Conservation (phyloP, 257 asterid genomes). For the Agastache rugosa region DNA sequence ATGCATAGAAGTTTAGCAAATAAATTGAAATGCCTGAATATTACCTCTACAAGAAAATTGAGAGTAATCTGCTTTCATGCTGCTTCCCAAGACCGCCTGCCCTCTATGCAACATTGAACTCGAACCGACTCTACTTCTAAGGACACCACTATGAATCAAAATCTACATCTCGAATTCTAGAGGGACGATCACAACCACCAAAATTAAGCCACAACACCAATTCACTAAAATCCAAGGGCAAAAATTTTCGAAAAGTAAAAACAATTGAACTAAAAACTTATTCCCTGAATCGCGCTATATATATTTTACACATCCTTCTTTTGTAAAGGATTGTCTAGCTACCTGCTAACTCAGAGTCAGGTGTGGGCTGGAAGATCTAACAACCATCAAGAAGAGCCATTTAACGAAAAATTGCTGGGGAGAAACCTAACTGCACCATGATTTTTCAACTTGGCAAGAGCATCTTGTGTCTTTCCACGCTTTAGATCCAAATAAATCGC, state of each 20-base stretch:
- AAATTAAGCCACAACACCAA: conserved; percentile 53
- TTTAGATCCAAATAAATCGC: conserved; percentile 77
- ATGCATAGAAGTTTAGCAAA: background rate
- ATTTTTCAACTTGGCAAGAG: conserved; percentile 69
- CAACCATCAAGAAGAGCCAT: conserved; percentile 53
- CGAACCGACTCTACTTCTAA: conserved; percentile 36
- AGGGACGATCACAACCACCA: conserved; percentile 50
- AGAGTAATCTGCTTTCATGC: conserved; percentile 20
- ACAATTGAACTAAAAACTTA: conserved; percentile 45
- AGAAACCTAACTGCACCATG: conserved; percentile 54
- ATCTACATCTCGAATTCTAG: conserved; percentile 48
- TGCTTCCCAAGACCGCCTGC: conserved; percentile 27
- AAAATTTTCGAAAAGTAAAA: conserved; percentile 27
- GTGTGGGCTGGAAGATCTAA: conserved; percentile 49
- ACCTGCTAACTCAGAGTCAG: conserved; percentile 61
- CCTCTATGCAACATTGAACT: conserved; percentile 33
- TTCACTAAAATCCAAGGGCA: conserved; percentile 46
- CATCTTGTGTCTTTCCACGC: conserved; percentile 64
- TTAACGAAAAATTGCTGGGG: conserved; percentile 37
- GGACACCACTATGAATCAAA: conserved; percentile 47
- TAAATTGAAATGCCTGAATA: conserved; percentile 35
- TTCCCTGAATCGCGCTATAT: conserved; percentile 73
- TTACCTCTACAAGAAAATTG: conserved; percentile 43
- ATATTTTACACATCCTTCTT: conserved; percentile 75
- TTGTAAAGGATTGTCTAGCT: conserved; percentile 62